Conservation (phyloP, 805 yeast genomes). For the Barnettozyma vustinii region DNA sequence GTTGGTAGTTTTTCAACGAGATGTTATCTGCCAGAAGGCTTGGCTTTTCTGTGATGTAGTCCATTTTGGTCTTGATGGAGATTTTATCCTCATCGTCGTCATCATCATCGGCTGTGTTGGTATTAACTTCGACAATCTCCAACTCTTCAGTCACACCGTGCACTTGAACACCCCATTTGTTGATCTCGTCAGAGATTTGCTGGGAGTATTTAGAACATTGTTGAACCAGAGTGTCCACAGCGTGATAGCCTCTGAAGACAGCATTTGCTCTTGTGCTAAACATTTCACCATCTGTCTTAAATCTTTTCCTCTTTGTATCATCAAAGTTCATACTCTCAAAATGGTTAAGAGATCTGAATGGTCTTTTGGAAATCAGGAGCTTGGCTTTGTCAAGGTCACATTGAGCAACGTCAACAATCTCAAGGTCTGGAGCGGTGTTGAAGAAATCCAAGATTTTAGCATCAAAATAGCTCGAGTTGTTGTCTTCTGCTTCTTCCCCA, state of each 20-base stretch:
- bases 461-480: conserved; percentile 42
- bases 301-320: conserved; percentile 30
- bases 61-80: conserved; percentile 19
- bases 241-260: conserved; percentile 82
- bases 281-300: conserved; percentile 64
- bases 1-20: conserved; percentile 82
- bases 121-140: conserved; percentile 51
- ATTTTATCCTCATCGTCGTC: conserved; percentile 28
- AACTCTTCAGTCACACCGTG: conserved; percentile 61
- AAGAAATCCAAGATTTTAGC: conserved; percentile 67
- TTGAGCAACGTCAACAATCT: conserved; percentile 74
- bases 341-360: conserved; percentile 53
- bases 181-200: conserved; percentile 64
- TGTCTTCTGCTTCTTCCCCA: conserved; percentile 29
- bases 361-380: conserved; percentile 59
- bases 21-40: conserved; percentile 54
- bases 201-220: conserved; percentile 77
- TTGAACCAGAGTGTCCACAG: conserved; percentile 87
- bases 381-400: conserved; percentile 65
- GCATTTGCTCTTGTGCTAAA: conserved; percentile 64
- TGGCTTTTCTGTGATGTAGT: conserved; percentile 71
- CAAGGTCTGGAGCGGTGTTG: conserved; percentile 70
- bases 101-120: conserved; percentile 23
- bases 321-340: conserved; percentile 55
- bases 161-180: conserved; percentile 82